Evolutionary conservation across 768 basidiomycete species (phyloP).

Genomic region (Phylloporus sp.): DNA sequence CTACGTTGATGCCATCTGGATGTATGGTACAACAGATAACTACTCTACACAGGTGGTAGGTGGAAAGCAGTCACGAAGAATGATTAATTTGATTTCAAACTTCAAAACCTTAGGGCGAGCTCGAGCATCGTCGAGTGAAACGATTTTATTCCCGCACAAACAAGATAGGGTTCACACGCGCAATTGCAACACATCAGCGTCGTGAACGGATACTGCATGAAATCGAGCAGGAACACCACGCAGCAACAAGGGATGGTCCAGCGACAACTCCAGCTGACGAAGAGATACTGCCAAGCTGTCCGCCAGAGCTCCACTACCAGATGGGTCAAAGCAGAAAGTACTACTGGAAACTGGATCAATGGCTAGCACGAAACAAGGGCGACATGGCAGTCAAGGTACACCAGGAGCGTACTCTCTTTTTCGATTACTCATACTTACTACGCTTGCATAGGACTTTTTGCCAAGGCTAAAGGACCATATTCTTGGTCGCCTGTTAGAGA

Average conservation of each 20-base stretch:
- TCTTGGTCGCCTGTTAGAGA: not conserved
- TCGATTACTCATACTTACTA: not conserved
- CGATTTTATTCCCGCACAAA: constrained; percentile 33
- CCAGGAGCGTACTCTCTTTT: too few species aligned
- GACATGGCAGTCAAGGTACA: not conserved
- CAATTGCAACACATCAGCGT: constrained; percentile 29
- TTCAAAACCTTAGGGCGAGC: constrained; percentile 19
- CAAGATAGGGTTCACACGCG: constrained; percentile 26
- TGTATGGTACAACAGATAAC: constrained; percentile 21
- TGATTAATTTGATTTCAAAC: not conserved
- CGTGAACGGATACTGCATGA: constrained; percentile 7
- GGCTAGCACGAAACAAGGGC: not conserved
- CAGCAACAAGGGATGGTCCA: not conserved
- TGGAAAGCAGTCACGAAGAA: not conserved
- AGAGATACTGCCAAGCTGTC: not conserved
- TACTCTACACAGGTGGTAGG: constrained; percentile 37
- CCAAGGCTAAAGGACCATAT: not conserved
- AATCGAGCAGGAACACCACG: not conserved
- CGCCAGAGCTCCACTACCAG: not conserved
- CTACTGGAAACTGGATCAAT: not conserved
- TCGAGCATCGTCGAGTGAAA: constrained; percentile 36
- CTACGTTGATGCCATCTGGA: constrained; percentile 11
- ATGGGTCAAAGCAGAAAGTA: not conserved
- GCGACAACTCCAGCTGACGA: too few species aligned
- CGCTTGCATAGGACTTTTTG: not conserved